A percentile compares a stretch with the other conserved stretches of the same genome.
These are phyloP conservation scores for Aspergillus cejpii DNA, from an alignment of 2,329 filamentous ascomycete species.

Conservation along the genomic window DNA sequence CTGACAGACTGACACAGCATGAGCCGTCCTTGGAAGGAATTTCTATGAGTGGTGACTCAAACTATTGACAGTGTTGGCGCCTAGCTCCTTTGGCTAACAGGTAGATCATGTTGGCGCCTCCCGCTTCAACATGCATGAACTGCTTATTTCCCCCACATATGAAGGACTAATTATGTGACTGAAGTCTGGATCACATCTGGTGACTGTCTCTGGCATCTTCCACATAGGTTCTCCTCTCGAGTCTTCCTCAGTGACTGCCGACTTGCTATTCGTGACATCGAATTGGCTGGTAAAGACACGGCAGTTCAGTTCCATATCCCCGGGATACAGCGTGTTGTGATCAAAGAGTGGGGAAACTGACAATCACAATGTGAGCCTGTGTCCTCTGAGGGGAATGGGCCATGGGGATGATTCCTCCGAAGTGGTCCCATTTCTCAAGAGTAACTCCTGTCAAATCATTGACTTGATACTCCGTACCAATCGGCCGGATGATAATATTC, in stretches of 20 bases:
- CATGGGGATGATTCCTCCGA: too few species aligned
- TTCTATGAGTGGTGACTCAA: slow-evolving; percentile 10
- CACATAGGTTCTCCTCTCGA: slow-evolving; percentile 5
- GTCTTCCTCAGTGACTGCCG: neutral
- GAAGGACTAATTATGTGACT: too few species aligned
- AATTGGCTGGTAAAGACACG: too few species aligned
- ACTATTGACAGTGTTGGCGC: slow-evolving; percentile 20
- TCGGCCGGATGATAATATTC: slow-evolving; percentile 8
- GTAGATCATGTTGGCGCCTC: slow-evolving; percentile 24
- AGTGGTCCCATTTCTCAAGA: too few species aligned
- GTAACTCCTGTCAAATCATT: too few species aligned
- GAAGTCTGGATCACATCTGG: neutral
- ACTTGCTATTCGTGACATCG: too few species aligned
- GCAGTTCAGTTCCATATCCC: too few species aligned
- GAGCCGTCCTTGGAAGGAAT: slow-evolving; percentile 1
- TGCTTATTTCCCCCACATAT: neutral
- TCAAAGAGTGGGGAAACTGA: too few species aligned
- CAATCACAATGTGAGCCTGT: too few species aligned
- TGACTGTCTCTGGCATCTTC: slow-evolving; percentile 2
- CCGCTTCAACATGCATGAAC: slow-evolving; percentile 20
- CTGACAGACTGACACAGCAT: too few species aligned
- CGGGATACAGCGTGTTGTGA: too few species aligned
- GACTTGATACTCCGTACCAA: slow-evolving; percentile 5
- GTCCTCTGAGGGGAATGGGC: too few species aligned
- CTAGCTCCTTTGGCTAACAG: slow-evolving; percentile 8